Conservation (phyloP, 2,329 filamentous ascomycete species). For the Diaporthe helianthi region DNA sequence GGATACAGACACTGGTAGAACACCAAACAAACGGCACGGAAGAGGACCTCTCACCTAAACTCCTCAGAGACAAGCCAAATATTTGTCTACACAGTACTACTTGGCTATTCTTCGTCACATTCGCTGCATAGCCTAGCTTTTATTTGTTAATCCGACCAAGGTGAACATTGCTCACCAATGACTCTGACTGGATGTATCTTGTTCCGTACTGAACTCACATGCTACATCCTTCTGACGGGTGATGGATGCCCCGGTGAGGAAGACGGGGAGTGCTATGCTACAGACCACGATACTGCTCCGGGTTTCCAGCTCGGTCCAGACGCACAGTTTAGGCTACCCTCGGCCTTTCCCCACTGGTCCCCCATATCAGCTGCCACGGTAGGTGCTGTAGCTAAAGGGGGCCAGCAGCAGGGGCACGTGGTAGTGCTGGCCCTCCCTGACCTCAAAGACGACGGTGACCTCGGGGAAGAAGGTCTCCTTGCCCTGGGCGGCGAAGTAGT, state of each 20-base stretch:
- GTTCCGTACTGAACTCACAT: not conserved
- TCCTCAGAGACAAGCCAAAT: not conserved
- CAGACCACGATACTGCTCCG: not conserved
- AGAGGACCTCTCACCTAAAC: constrained; percentile 1
- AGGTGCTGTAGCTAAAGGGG: constrained; percentile 83
- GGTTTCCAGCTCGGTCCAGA: not conserved
- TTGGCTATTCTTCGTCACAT: constrained; percentile 22
- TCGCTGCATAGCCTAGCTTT: constrained; percentile 27
- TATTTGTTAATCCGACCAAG: constrained; percentile 24
- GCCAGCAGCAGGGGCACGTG: constrained; percentile 81
- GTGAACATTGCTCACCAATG: not conserved
- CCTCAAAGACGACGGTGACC: constrained; percentile 61
- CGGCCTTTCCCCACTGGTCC: not conserved
- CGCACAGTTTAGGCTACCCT: not conserved
- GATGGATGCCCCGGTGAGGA: not conserved
- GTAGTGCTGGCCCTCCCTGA: constrained; percentile 69
- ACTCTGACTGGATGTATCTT: not conserved
- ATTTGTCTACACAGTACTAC: constrained; percentile 22
- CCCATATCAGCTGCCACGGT: constrained; percentile 72
- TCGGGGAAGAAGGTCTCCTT: constrained; percentile 66
- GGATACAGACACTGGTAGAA: not conserved
- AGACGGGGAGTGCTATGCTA: not conserved
- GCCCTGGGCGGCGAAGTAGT: constrained; percentile 70
- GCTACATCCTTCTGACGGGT: not conserved
- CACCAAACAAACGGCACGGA: not conserved